Base-by-base conservation (phyloP, 2,329 filamentous ascomycete genomes). In the Penicillium digitatum region DNA sequence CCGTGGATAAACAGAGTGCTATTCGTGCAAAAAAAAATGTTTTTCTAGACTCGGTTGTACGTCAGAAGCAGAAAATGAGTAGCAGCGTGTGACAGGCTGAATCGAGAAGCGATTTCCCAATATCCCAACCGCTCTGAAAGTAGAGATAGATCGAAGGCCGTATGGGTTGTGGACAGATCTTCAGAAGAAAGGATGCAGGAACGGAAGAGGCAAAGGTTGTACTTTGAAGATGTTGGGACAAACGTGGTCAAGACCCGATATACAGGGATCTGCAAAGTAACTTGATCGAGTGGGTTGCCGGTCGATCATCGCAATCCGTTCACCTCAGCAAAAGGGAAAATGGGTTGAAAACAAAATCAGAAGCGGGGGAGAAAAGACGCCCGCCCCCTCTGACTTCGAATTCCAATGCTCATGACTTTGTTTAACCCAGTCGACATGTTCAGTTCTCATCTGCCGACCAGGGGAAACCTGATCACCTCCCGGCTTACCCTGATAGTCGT, bases 231-330 rank as follows among this genome's bases (percentile, higher is more conserved):
- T 43, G 26, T 34, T 18, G 24, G 35, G 46, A 40, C 43, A 46
- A 34, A 11, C 31, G 18, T 32, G 47, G 34, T 42, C 35, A 27
- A 51, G 45, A 51, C 27, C 45, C 55, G 39, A 12, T 48, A 27
- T 48, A 37, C 43, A 48, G 27, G n/a, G 58, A 58, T 60, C 56
- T 60, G 43, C 52, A 54, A 16, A 32, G 48, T 53, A 53, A 52
- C 49, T 56, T 51, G 51, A 52, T 42, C 45, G 20, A 52, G 48
- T 46, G 48, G 54, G 35, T 59, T 57, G 44, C 49, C 55, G 57
- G 53, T 52, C 48, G 58, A 59, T 59, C 54, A 43, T 31, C 52
- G 31, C 37, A 26, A 31, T 43, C 20, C 29, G 53, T 35, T 48
- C 20, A 37, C 24, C 29, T 24, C 6, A 31, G 31, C n/a, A 12